phyloP scores from a whole-genome alignment of 1,139 yeast genomes.

The Protomyces inouyei region DNA sequence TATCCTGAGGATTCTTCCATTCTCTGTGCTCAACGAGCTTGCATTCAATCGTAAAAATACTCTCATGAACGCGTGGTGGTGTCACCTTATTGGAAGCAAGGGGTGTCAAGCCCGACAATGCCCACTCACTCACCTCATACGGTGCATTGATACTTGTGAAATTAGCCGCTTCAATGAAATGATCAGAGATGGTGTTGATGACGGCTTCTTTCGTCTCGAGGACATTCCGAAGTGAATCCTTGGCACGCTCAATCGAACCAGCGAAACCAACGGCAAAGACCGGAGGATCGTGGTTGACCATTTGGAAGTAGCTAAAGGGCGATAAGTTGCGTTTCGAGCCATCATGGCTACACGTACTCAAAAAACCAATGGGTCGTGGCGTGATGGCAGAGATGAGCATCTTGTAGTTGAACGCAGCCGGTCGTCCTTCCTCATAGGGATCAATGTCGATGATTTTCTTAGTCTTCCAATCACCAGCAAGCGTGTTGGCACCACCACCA shows the following conservation, averaged over 20 bases:
- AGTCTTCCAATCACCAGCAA: conserved; percentile 39
- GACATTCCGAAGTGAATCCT: conserved; percentile 51
- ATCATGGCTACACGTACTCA: conserved; percentile 46
- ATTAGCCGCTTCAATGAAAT: conserved; percentile 63
- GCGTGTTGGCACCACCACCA: conserved; percentile 48
- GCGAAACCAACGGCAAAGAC: conserved; percentile 52
- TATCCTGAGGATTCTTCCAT: conserved; percentile 45
- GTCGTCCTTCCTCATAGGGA: conserved; percentile 48
- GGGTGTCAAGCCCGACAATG: conserved; percentile 53
- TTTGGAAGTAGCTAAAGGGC: conserved; percentile 55
- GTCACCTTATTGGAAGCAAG: conserved; percentile 46
- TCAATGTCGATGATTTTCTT: conserved; percentile 49
- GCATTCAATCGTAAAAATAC: conserved; percentile 58
- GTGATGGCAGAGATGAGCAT: conserved; percentile 49
- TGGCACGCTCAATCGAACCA: conserved; percentile 42
- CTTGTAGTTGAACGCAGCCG: conserved; percentile 48
- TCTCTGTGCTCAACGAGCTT: conserved; percentile 47
- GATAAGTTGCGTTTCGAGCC: conserved; percentile 50
- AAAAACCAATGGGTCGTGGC: conserved; percentile 59
- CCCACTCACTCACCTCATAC: conserved; percentile 52
- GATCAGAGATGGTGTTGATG: conserved; percentile 57
- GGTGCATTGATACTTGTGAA: conserved; percentile 50
- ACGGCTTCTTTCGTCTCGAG: conserved; percentile 53
- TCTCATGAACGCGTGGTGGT: conserved; percentile 57
- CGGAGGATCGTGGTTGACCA: conserved; percentile 56